Conservation (phyloP, 1,284 basidiomycete genomes). For the Singerocomus inundabilis region DNA sequence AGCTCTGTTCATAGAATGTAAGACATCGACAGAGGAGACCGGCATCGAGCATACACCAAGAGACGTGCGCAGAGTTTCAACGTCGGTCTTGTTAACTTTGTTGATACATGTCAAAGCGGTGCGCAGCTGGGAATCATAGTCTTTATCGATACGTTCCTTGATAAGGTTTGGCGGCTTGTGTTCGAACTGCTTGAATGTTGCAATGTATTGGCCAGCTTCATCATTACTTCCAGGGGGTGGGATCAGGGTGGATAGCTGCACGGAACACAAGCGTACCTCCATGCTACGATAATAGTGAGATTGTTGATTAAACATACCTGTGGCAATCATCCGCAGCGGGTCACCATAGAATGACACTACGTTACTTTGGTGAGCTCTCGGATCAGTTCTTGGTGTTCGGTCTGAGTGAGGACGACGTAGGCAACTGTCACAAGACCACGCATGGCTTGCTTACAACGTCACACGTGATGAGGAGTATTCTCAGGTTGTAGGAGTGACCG, state of each 20-base stretch:
- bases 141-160: slow-evolving; percentile 90
- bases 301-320: slow-evolving; percentile 88
- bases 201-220: slow-evolving; percentile 90
- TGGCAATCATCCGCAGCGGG: slow-evolving; percentile 4
- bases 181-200: slow-evolving; percentile 92
- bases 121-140: slow-evolving; percentile 80
- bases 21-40: slow-evolving; percentile 1
- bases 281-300: slow-evolving; percentile 89
- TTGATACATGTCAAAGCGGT: slow-evolving; percentile 87
- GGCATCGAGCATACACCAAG: slow-evolving; percentile 71
- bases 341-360: slow-evolving; percentile 11
- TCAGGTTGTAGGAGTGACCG: slow-evolving; percentile 75
- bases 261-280: slow-evolving; percentile 57
- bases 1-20: slow-evolving; percentile 57
- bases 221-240: slow-evolving; percentile 57
- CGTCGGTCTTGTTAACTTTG: slow-evolving; percentile 97
- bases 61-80: slow-evolving; percentile 88
- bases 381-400: slow-evolving; percentile 87
- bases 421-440: neutral
- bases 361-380: slow-evolving; percentile 86
- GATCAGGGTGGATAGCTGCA: slow-evolving; percentile 1
- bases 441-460: slow-evolving; percentile 70
- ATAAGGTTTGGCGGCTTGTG: slow-evolving; percentile 92
- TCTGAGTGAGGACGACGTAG: slow-evolving; percentile 49
- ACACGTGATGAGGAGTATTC: slow-evolving; percentile 89